phyloP scores from a whole-genome alignment of 345 rosid genomes.

The Arabidopsis arenosa region DNA sequence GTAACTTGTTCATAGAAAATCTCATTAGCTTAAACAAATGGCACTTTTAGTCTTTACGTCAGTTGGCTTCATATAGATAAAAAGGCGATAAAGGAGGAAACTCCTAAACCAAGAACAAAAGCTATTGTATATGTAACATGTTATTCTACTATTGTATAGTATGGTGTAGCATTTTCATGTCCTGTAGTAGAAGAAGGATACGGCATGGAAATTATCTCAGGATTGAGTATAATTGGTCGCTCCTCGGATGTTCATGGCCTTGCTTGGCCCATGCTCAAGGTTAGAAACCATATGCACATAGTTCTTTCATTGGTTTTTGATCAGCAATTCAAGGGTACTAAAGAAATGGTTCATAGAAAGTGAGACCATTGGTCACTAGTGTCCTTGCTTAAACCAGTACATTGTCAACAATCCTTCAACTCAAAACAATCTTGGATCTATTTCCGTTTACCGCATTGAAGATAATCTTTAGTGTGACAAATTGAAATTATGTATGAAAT shows the following conservation, averaged over 20 bases:
- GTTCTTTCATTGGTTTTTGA: not conserved
- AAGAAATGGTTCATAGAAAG: not conserved
- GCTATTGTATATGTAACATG: too few relatives aligned
- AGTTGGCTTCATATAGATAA: too few relatives aligned
- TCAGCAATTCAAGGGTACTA: too few relatives aligned
- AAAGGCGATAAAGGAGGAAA: not conserved
- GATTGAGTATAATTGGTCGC: too few relatives aligned
- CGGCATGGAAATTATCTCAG: too few relatives aligned
- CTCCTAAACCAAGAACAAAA: not conserved
- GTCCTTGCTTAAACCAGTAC: not conserved
- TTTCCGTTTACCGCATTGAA: not conserved
- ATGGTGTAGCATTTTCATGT: not conserved
- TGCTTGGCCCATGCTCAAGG: too few relatives aligned
- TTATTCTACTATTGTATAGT: too few relatives aligned
- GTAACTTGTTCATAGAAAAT: not conserved
- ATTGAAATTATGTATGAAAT: not conserved
- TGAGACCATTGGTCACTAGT: not conserved
- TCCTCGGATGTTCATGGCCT: too few relatives aligned
- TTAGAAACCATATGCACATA: not conserved
- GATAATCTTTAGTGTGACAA: not conserved
- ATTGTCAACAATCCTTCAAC: not conserved
- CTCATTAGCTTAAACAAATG: not conserved
- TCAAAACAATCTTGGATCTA: not conserved
- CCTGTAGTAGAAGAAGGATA: not conserved
- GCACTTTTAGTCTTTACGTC: not conserved